Percentiles rank a stretch among this genome's conserved stretches.
These are phyloP conservation scores for Aureobasidium uvarum DNA, from an alignment of 2,329 filamentous ascomycete genomes.

Conservation along the genomic window DNA sequence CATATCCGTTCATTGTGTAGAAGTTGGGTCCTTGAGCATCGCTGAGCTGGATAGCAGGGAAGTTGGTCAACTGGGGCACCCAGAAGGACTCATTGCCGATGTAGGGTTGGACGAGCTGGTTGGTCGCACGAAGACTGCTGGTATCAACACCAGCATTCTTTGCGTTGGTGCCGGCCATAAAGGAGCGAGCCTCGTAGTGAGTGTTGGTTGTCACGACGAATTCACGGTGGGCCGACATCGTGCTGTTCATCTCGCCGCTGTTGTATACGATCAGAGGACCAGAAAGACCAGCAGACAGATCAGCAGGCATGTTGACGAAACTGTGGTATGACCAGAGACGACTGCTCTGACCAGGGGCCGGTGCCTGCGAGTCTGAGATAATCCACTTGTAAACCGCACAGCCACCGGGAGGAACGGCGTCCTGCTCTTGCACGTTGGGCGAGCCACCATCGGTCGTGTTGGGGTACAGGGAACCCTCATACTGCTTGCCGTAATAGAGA, in stretches of 20 bases:
- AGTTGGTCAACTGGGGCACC: slow-evolving; percentile 32
- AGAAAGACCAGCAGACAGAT: slow-evolving; percentile 34
- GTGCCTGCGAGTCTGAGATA: slow-evolving; percentile 28
- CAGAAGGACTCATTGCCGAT: slow-evolving; percentile 31
- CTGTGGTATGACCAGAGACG: slow-evolving; percentile 33
- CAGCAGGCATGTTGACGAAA: slow-evolving; percentile 34
- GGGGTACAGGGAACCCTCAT: slow-evolving; percentile 33
- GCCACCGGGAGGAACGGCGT: slow-evolving; percentile 33
- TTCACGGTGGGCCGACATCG: slow-evolving; percentile 34
- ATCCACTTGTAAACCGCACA: slow-evolving; percentile 36
- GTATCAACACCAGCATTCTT: slow-evolving; percentile 3
- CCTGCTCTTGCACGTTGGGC: slow-evolving; percentile 27
- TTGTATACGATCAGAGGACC: slow-evolving; percentile 35
- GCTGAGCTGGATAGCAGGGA: slow-evolving; percentile 27
- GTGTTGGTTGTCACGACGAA: slow-evolving; percentile 34
- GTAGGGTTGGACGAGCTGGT: slow-evolving; percentile 24
- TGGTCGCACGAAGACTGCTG: background rate
- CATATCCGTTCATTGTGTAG: slow-evolving; percentile 35
- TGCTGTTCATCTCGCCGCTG: slow-evolving; percentile 33
- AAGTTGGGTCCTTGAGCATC: slow-evolving; percentile 31
- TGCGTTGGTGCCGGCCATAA: slow-evolving; percentile 32
- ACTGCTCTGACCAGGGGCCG: slow-evolving; percentile 1
- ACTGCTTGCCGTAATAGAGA: slow-evolving; percentile 32
- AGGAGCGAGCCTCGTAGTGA: slow-evolving; percentile 34
- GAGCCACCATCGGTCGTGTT: slow-evolving; percentile 30